Percentiles rank a stretch among this genome's conserved stretches.
Evolutionary conservation across 2,329 filamentous ascomycete genomes (phyloP).

Genomic region (Diaporthe sp.): DNA sequence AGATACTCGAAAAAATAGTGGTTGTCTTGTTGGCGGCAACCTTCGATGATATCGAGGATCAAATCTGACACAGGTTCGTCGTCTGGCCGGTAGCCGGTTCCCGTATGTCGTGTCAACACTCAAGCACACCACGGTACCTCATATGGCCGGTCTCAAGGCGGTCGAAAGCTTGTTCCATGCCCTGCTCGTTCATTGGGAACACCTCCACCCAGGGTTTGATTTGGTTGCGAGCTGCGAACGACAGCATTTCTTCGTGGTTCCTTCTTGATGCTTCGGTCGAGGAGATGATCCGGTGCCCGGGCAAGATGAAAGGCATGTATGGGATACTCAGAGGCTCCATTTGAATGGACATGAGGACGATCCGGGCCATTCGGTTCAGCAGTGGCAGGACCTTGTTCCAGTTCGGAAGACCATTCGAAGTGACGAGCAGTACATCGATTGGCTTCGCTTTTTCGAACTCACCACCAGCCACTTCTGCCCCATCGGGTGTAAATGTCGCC

Average conservation of each 20-base stretch:
- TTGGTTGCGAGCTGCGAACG: constrained; percentile 41
- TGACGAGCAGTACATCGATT: constrained; percentile 37
- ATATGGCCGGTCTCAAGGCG: constrained; percentile 42
- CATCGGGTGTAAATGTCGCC: background rate
- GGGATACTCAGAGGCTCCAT: constrained; percentile 33
- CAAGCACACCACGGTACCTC: constrained; percentile 42
- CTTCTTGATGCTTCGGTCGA: constrained; percentile 41
- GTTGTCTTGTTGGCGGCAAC: background rate
- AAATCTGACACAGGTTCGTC: background rate
- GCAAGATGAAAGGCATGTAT: constrained; percentile 41
- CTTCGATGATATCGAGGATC: no score
- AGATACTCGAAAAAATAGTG: background rate
- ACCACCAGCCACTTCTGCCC: background rate
- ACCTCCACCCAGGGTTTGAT: constrained; percentile 42
- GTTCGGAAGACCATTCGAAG: constrained; percentile 34
- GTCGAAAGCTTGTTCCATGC: constrained; percentile 39
- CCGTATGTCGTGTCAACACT: constrained; percentile 8
- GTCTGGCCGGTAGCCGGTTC: background rate
- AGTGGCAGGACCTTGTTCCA: constrained; percentile 32
- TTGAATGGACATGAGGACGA: constrained; percentile 40
- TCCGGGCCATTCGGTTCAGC: constrained; percentile 33
- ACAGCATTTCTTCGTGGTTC: constrained; percentile 42
- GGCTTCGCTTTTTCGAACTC: background rate
- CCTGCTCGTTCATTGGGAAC: constrained; percentile 42
- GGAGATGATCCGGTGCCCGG: constrained; percentile 38